phyloP scores from a whole-genome alignment of 1,284 basidiomycete genomes.

The Ceratobasidium sp. region DNA sequence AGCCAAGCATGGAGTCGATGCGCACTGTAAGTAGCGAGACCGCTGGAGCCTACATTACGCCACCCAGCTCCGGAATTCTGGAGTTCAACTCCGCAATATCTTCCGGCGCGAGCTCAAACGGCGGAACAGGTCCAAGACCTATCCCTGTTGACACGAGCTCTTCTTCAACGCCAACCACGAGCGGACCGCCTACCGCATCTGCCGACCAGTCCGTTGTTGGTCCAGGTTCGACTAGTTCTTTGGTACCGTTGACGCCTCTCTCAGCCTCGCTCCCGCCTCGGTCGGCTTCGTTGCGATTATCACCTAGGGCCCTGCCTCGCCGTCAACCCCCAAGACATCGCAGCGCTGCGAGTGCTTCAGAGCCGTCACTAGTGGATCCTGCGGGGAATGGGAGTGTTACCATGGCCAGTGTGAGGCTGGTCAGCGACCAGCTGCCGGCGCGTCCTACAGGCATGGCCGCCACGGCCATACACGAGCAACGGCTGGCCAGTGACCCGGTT shows the following conservation, averaged over 20 bases:
- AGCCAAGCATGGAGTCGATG: slow-evolving; percentile 31
- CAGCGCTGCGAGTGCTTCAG: slow-evolving; percentile 26
- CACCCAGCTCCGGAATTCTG: slow-evolving; percentile 23
- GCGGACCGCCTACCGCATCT: neutral
- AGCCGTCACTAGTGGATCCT: slow-evolving; percentile 22
- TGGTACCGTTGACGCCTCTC: neutral
- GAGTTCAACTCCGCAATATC: slow-evolving; percentile 14
- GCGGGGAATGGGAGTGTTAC: too few relatives aligned
- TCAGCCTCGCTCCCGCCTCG: slow-evolving; percentile 18
- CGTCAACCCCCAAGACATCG: slow-evolving; percentile 29
- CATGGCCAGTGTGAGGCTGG: slow-evolving; percentile 8
- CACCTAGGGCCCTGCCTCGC: slow-evolving; percentile 10
- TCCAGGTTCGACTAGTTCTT: neutral
- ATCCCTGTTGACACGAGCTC: neutral
- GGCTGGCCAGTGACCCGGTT: slow-evolving; percentile 12
- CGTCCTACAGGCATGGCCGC: neutral
- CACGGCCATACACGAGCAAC: neutral
- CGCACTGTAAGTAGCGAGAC: slow-evolving; percentile 34
- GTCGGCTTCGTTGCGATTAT: slow-evolving; percentile 9
- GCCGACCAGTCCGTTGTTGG: neutral
- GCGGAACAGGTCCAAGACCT: neutral
- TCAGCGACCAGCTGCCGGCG: slow-evolving; percentile 11
- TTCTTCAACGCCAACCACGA: neutral
- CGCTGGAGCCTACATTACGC: slow-evolving; percentile 26
- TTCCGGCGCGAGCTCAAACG: neutral